Conservation (phyloP, 345 rosid genomes). For the Pelargonium nanum region DNA sequence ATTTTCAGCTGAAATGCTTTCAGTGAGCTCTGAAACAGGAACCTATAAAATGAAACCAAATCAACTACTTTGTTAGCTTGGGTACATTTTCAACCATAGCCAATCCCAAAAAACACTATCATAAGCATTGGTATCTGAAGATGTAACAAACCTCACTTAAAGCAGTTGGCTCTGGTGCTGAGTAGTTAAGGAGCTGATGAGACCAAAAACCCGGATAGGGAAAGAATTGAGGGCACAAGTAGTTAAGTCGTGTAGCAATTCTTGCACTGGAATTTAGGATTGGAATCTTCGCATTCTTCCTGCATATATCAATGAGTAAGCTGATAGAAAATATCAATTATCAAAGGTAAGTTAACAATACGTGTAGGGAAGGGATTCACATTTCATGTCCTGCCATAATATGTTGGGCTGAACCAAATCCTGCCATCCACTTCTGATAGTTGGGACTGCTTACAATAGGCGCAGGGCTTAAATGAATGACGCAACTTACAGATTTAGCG, state of each 20-base stretch:
- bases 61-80: not conserved
- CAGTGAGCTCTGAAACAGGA: slow-evolving; percentile 21
- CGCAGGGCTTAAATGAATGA: slow-evolving; percentile 77
- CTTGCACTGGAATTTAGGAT: slow-evolving; percentile 71
- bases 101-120: not conserved
- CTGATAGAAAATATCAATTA: slow-evolving; percentile 6
- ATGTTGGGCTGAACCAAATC: slow-evolving; percentile 60
- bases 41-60: slow-evolving; percentile 31
- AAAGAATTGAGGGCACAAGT: slow-evolving; percentile 89
- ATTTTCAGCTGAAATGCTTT: slow-evolving; percentile 66
- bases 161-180: slow-evolving; percentile 14
- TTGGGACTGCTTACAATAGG: slow-evolving; percentile 40
- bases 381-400: slow-evolving; percentile 81
- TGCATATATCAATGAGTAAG: slow-evolving; percentile 17
- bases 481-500: slow-evolving; percentile 48
- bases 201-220: slow-evolving; percentile 86
- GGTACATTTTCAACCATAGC: not conserved
- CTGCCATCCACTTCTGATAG: slow-evolving; percentile 79
- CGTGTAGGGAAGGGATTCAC: slow-evolving; percentile 27
- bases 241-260: slow-evolving; percentile 71
- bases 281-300: slow-evolving; percentile 79
- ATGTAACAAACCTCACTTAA: slow-evolving; percentile 39
- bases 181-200: slow-evolving; percentile 22
- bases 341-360: not conserved
- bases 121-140: not conserved